phyloP scores from a whole-genome alignment of 305 asterid species.

The Striga hermonthica region DNA sequence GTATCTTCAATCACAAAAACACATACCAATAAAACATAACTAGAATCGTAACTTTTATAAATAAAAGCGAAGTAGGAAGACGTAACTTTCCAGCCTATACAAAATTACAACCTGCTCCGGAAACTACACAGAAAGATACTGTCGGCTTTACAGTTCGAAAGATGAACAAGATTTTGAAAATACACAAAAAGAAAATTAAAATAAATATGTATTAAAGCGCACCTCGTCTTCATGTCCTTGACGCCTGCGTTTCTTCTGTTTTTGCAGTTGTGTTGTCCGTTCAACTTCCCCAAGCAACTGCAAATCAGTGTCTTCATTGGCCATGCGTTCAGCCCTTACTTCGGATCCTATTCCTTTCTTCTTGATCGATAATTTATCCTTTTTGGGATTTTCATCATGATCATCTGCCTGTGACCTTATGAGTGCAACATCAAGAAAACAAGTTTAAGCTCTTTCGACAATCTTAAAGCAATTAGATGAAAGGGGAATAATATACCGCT shows the following conservation, averaged over 20 bases:
- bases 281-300: slow-evolving; percentile 85
- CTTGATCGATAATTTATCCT: slow-evolving; percentile 69
- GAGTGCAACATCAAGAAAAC: slow-evolving; percentile 28
- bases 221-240: slow-evolving; percentile 97
- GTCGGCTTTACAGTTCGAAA: slow-evolving; percentile 8
- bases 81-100: slow-evolving; percentile 6
- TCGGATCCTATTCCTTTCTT: slow-evolving; percentile 91
- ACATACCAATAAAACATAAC: slow-evolving; percentile 5
- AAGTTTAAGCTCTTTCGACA: slow-evolving; percentile 11
- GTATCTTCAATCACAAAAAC: slow-evolving; percentile 44
- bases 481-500: not conserved
- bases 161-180: not conserved
- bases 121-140: slow-evolving; percentile 14
- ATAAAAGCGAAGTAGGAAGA: not conserved
- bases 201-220: slow-evolving; percentile 29
- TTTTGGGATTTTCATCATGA: slow-evolving; percentile 60
- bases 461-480: slow-evolving; percentile 15
- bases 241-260: slow-evolving; percentile 88
- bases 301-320: slow-evolving; percentile 78
- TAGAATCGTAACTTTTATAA: not conserved
- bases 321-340: slow-evolving; percentile 82
- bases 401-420: slow-evolving; percentile 50
- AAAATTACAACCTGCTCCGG: slow-evolving; percentile 12
- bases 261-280: slow-evolving; percentile 69
- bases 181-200: slow-evolving; percentile 6